Conservation (phyloP, 257 asterid species). For the Nicotiana tabacum region DNA sequence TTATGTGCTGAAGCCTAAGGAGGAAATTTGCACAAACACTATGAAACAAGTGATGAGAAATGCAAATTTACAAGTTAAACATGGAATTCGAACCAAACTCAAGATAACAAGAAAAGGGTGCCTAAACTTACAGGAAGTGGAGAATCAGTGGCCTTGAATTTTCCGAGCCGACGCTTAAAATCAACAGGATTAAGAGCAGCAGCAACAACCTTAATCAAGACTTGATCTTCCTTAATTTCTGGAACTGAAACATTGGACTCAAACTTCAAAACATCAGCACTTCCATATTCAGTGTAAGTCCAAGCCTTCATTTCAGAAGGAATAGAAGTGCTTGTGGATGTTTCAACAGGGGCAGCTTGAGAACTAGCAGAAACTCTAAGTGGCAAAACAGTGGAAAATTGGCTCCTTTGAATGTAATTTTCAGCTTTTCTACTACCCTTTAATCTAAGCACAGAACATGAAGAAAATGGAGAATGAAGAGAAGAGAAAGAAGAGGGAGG, state of each 20-base stretch:
- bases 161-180: slow-evolving; percentile 69
- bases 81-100: not conserved
- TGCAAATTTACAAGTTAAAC: not conserved
- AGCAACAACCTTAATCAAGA: slow-evolving; percentile 73
- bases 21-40: not conserved
- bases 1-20: not conserved
- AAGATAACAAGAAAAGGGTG: not conserved
- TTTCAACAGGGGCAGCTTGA: slow-evolving; percentile 45
- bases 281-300: slow-evolving; percentile 73
- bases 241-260: slow-evolving; percentile 58
- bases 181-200: slow-evolving; percentile 93
- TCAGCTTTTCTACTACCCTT: slow-evolving; percentile 13
- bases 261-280: slow-evolving; percentile 65
- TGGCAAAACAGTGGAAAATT: slow-evolving; percentile 5
- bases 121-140: slow-evolving; percentile 67
- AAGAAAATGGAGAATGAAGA: slow-evolving; percentile 12
- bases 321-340: slow-evolving; percentile 34
- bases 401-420: slow-evolving; percentile 7
- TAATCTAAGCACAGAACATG: slow-evolving; percentile 9
- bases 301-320: slow-evolving; percentile 85
- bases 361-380: slow-evolving; percentile 46
- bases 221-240: slow-evolving; percentile 60
- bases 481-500: slow-evolving; percentile 8
- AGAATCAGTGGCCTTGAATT: slow-evolving; percentile 86
- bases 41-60: not conserved